Evolutionary conservation across 768 basidiomycete genomes (phyloP), one percentile per base, ranked within the genome.

Genomic region (Candolleomyces eurysporus): DNA sequence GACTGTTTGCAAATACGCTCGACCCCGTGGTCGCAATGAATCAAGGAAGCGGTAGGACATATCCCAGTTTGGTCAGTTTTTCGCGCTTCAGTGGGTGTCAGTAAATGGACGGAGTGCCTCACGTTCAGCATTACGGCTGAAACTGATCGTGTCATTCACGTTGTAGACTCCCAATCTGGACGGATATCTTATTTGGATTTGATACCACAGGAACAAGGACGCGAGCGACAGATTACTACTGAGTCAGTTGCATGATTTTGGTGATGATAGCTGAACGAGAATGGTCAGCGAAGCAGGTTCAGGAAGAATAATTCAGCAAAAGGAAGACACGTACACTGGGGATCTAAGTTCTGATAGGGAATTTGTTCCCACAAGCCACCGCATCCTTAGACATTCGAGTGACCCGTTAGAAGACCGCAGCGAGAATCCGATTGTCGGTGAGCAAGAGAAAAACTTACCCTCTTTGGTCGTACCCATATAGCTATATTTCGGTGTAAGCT

Each of bases 361-460:
- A 95, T 91, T 77, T 92, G 92, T 74, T 95, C 92, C 76, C 85
- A 84, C 59, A 95, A 77, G 56, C 93, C 92, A 63, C 80, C 81
- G 67, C 79, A 80, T 57, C 81, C 80, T 81, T 26, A 67, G 53
- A 68, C 21, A 36, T 11, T 55, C 8, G 54, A 58, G 58, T 53
- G n/a, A 49, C 58, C 54, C 21, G 49, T 49, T 60, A 56, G 21
- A n/a, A 58, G 64, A 51, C 62, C 54, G 19, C 45, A 48, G 65
- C 19, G 61, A 56, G 60, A 57, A 40, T 53, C 17, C 50, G 31
- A 58, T 30, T 46, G 57, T 21, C 46, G 48, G 59, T 10, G 30
- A 30, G 52, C 40, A 31, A 54, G 53, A 39, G 53, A 58, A 30
- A 53, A 65, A 57, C 74, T 51, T 31, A 71, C 91, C 85, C 73